Evolutionary conservation across 371 early-diverging fungal genomes (phyloP), one percentile per base, ranked within the genome.

Genomic region (Mucor plumbeus): DNA sequence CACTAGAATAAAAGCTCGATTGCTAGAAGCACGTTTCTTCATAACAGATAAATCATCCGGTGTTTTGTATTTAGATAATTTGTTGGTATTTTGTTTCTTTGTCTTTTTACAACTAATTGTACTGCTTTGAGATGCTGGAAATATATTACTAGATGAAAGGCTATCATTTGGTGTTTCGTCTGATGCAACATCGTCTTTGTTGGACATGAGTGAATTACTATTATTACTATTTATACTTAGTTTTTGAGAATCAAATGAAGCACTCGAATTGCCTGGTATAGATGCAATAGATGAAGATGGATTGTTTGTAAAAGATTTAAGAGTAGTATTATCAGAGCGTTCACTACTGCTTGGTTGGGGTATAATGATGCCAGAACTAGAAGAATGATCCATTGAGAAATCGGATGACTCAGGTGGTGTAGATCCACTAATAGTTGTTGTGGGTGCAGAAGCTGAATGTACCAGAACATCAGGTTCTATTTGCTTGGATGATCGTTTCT

Each of bases 1-100:
- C 63, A 91, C 87, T 62, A 90, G 82, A 31, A 92, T 87, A 74
- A 91, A 92, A 5, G 88, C 83, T 13, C 82, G 71, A 65, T 89
- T 90, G 40, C 83, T 75, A 14, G 88, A 78, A 10, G 92, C 92
- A 21, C 92, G 73, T 13, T 74, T 73, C 65, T 90, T 91, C 92
- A 92, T 91, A 3, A 83, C 71, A 15, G 71, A 59, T 31, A 82
- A 54, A 39, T 82, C 80, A 63, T 80, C 73, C 7, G 59, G 31
- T 13, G 60, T 55, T 19, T 57, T 71, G 13, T 17, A 5, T 38
- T 61, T 78, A 7, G 50, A 31, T 10, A 58, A 9, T 17, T 68
- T 65, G 34, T 39, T 19, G 8, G 41, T 59, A 53, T 13, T 53
- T 31, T 53, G 53, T 34, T 54, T 68, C 36, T 39, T 66, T 21